These are phyloP conservation scores for Plasmodium reichenowi DNA, from an alignment of 169 alveolate genomes.

Conservation along the genomic window DNA sequence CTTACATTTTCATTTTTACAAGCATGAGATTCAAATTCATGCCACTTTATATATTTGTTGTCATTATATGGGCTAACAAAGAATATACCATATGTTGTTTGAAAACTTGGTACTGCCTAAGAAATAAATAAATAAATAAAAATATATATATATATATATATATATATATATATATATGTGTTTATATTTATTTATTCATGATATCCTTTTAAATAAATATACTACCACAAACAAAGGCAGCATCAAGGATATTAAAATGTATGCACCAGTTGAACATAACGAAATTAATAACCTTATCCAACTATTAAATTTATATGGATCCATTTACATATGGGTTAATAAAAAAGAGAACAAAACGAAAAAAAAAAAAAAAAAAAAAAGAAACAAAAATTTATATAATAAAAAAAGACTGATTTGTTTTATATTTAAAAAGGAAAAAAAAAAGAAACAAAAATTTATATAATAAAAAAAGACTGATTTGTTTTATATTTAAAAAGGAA, in stretches of 20 bases:
- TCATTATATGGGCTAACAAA: slow-evolving; percentile 47
- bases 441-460: neutral
- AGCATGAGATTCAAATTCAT: slow-evolving; percentile 34
- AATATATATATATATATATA: neutral
- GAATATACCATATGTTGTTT: slow-evolving; percentile 43
- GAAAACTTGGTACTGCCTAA: slow-evolving; percentile 21
- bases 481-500: too few relatives aligned
- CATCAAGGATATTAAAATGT: slow-evolving; percentile 57
- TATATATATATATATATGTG: neutral
- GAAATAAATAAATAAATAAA: neutral
- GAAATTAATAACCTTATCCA: slow-evolving; percentile 66
- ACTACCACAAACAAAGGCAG: slow-evolving; percentile 48
- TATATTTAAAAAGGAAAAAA: neutral
- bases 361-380: neutral
- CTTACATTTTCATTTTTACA: slow-evolving; percentile 20
- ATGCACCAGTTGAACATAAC: slow-evolving; percentile 51
- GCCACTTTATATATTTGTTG: slow-evolving; percentile 41
- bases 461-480: too few relatives aligned
- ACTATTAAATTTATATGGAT: slow-evolving; percentile 70
- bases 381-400: neutral
- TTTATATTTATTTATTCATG: neutral
- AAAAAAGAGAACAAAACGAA: neutral
- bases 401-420: too few relatives aligned
- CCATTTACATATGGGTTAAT: slow-evolving; percentile 22
- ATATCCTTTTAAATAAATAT: neutral